Evolutionary conservation across 371 early-diverging fungal genomes (phyloP).

Genomic region (Massospora cicadina): DNA sequence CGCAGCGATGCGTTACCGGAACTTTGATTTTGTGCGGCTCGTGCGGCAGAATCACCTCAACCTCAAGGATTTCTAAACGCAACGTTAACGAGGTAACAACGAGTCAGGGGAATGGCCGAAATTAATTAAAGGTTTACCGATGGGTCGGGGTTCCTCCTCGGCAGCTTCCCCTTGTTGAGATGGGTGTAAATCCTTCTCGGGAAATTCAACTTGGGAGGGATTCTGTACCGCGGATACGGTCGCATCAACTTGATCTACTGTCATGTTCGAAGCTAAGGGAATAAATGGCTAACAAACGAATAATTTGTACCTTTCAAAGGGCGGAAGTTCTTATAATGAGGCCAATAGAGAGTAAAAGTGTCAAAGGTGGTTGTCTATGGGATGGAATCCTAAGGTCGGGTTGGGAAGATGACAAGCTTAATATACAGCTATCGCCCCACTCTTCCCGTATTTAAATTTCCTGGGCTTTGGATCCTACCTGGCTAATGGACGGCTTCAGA

Average conservation of each 20-base stretch:
- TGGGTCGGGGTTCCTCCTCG: background rate
- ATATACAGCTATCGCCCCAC: too few species aligned
- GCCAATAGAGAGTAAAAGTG: too few species aligned
- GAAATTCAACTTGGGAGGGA: background rate
- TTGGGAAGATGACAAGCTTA: too few species aligned
- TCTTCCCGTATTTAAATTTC: too few species aligned
- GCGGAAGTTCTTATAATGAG: too few species aligned
- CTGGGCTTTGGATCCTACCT: too few species aligned
- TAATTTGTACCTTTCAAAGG: too few species aligned
- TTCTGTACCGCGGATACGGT: background rate
- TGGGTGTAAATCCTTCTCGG: background rate
- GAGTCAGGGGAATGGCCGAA: background rate
- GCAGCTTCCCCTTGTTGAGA: background rate
- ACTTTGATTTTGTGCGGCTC: slow-evolving; percentile 4
- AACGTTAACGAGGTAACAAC: too few species aligned
- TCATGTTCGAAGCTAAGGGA: background rate
- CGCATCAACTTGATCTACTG: background rate
- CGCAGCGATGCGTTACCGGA: background rate
- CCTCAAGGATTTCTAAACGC: background rate
- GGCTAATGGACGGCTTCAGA: too few species aligned
- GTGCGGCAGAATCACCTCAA: slow-evolving; percentile 3
- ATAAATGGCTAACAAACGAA: too few species aligned
- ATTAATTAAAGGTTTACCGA: background rate
- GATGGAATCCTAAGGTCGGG: too few species aligned
- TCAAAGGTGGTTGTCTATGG: too few species aligned